These are phyloP conservation scores for Sphaerulina musiva DNA, from an alignment of 2,329 filamentous ascomycete genomes.

Conservation along the genomic window DNA sequence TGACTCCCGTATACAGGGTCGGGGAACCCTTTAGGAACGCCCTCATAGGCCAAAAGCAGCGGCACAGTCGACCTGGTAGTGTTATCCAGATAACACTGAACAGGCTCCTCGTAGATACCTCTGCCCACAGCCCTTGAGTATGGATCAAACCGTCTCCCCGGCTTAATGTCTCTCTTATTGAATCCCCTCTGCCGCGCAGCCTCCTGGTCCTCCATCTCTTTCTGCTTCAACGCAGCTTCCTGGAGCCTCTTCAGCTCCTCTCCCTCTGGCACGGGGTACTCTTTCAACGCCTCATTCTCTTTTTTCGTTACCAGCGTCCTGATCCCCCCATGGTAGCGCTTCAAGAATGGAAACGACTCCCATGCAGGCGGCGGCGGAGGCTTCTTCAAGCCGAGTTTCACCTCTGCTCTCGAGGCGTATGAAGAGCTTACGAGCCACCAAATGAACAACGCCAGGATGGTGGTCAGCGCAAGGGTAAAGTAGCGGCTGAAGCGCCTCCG, in stretches of 20 bases:
- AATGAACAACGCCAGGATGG: constrained; percentile 68
- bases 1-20: constrained; percentile 83
- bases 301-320: constrained; percentile 59
- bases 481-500: constrained; percentile 65
- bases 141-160: constrained; percentile 52
- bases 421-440: constrained; percentile 57
- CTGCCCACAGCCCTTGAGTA: constrained; percentile 54
- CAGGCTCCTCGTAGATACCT: constrained; percentile 51
- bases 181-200: constrained; percentile 32
- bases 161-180: constrained; percentile 25
- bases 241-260: constrained; percentile 46
- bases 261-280: constrained; percentile 67
- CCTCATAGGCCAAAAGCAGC: constrained; percentile 64
- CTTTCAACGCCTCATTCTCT: constrained; percentile 57
- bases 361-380: constrained; percentile 66
- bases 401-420: constrained; percentile 43
- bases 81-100: constrained; percentile 72
- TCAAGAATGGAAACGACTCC: constrained; percentile 80
- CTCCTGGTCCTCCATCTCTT: constrained; percentile 36
- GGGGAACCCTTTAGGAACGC: constrained; percentile 77
- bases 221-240: constrained; percentile 29
- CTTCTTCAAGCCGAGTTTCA: constrained; percentile 45
- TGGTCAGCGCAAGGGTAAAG: constrained; percentile 65
- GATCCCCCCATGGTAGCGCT: constrained; percentile 84
- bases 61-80: constrained; percentile 62